Base-by-base conservation (phyloP, 1,139 yeast genomes). In the Taiozyma sp. region DNA sequence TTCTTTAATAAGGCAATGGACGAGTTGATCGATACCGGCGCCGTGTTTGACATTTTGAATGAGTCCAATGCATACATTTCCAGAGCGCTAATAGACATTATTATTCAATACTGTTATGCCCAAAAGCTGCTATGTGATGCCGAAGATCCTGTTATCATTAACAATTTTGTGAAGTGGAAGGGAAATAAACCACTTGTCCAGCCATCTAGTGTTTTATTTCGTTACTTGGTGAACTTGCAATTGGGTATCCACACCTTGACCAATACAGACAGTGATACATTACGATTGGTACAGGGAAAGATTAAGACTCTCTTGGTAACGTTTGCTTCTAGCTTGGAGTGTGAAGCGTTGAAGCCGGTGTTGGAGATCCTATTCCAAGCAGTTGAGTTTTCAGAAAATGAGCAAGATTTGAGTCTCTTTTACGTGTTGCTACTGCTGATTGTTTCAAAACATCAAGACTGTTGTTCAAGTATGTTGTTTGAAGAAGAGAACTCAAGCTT, bases 101-200 rank as follows among this genome's bases (percentile, higher is more conserved):
- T 72, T 2, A 52, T 74, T 16, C 66, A 64, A 28, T 74, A 72
- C 54, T 69, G 75, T 54, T 74, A 75, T 71, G 59, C 69, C 5
- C 79, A 75, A 48, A 74, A 74, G 70, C 4, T 19, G 1, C 55
- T 51, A 42, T 44, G 47, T 4, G 42, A 28, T 4, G 24, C 47
- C 5, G 48, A 53, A 7, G 52, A 51, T 12, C 44, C 45, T 1
- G 22, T 40, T 1, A 50, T 55, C 9, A n/a, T 45, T 1, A 44
- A 43, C 12, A 56, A 54, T 44, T 67, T 64, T 45, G 54, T 49
- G 12, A 48, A 52, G 8, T 70, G 73, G 71, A 61, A 56, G 43
- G 51, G 64, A 22, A 48, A 47, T 8, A 53, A 58, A 13, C 74
- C 73, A 3, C 48, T 59, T 5, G 58, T 71, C 4, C 72, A 68